phyloP scores from a whole-genome alignment of 768 basidiomycete genomes.

The Lactifluus volemus region DNA sequence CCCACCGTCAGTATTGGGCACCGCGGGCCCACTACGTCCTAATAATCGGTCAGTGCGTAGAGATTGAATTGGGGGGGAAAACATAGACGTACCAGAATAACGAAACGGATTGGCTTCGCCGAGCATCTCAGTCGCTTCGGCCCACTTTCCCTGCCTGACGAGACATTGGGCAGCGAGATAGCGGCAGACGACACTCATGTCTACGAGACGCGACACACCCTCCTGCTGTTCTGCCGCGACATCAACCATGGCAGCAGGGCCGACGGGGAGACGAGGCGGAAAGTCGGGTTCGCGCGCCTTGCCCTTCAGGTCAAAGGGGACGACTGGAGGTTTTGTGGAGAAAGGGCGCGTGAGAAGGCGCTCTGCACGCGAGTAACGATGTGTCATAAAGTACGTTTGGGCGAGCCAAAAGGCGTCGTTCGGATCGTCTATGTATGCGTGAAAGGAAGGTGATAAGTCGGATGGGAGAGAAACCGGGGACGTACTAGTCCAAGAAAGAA shows the following conservation, averaged over 20 bases:
- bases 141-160: conserved; percentile 87
- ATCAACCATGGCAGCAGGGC: conserved; percentile 62
- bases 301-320: conserved; percentile 39
- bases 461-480: conserved; percentile 12
- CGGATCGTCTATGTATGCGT: conserved; percentile 58
- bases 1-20: conserved; percentile 82
- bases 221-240: conserved; percentile 56
- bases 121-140: conserved; percentile 84
- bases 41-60: background rate
- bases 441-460: background rate
- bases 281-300: conserved; percentile 34
- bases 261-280: conserved; percentile 57
- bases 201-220: conserved; percentile 69
- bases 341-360: conserved; percentile 85
- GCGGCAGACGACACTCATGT: conserved; percentile 91
- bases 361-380: conserved; percentile 93
- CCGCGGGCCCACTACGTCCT: conserved; percentile 60
- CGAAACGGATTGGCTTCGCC: conserved; percentile 89
- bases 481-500: conserved; percentile 90
- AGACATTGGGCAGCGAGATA: conserved; percentile 96
- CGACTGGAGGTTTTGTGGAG: conserved; percentile 40
- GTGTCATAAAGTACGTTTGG: conserved; percentile 93
- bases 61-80: conserved; percentile 13
- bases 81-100: conserved; percentile 42
- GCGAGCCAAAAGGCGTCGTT: conserved; percentile 99